A percentile compares a stretch with the other conserved stretches of the same genome.
phyloP scores from a whole-genome alignment of 2,329 filamentous ascomycete species.

The Aspergillus sp. region DNA sequence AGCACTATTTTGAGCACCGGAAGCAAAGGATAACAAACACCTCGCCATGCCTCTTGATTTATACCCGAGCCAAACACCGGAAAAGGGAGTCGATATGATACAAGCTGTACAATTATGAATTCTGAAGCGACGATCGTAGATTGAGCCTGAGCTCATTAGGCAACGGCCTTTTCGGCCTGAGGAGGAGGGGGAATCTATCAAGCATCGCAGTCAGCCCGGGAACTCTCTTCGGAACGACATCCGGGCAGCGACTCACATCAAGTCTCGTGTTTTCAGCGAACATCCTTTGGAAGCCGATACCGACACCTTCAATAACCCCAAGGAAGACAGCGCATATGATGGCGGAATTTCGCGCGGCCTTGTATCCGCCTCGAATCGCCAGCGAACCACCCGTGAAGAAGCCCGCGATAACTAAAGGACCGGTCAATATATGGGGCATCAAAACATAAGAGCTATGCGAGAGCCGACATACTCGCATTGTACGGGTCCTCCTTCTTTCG shows the following conservation, averaged over 20 bases:
- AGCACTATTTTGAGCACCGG: neutral
- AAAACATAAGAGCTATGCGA: neutral
- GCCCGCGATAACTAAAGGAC: slow-evolving; percentile 63
- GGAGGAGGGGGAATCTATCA: slow-evolving; percentile 31
- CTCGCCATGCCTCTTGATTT: neutral
- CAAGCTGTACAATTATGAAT: slow-evolving; percentile 8
- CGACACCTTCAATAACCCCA: slow-evolving; percentile 93
- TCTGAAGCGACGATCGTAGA: slow-evolving; percentile 5
- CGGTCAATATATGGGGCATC: neutral
- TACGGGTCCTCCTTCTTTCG: slow-evolving; percentile 96
- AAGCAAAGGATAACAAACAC: neutral
- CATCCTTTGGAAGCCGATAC: slow-evolving; percentile 91
- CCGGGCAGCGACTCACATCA: slow-evolving; percentile 47
- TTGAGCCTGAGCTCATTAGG: slow-evolving; percentile 21
- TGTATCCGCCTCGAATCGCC: slow-evolving; percentile 82
- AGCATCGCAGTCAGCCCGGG: neutral
- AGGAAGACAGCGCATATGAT: slow-evolving; percentile 92
- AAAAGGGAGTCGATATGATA: slow-evolving; percentile 29
- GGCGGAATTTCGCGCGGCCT: slow-evolving; percentile 86
- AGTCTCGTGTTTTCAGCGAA: slow-evolving; percentile 81
- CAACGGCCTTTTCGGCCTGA: slow-evolving; percentile 27
- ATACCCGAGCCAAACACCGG: slow-evolving; percentile 29
- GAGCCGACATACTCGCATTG: slow-evolving; percentile 66
- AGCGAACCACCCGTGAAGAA: slow-evolving; percentile 93
- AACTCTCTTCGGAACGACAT: slow-evolving; percentile 1